Percentiles rank a stretch among this genome's conserved stretches.
These are phyloP conservation scores for Argentina anserina DNA, from an alignment of 306 rosid genomes.

Conservation along the genomic window DNA sequence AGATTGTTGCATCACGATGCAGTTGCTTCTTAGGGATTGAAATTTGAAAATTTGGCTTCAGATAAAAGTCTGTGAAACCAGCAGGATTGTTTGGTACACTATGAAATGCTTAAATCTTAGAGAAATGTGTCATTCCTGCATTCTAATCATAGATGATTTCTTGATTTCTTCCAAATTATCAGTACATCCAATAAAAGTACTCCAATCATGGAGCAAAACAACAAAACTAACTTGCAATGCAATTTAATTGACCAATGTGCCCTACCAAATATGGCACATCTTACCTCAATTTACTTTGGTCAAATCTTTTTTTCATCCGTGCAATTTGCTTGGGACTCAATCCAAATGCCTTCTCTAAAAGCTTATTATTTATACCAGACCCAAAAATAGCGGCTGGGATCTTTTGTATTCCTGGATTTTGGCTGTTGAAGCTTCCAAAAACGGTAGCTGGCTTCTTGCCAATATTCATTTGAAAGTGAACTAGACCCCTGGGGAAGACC, in stretches of 20 bases:
- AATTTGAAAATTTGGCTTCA: conserved; percentile 7
- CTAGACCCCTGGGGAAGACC: conserved; percentile 80
- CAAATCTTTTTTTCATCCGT: conserved; percentile 64
- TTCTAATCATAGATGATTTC: background rate
- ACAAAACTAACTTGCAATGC: background rate
- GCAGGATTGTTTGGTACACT: background rate
- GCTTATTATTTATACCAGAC: conserved; percentile 68
- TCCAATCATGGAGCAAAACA: background rate
- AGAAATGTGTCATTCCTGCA: background rate
- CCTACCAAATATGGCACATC: background rate
- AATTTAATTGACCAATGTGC: conserved; percentile 5
- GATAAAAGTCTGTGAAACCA: background rate
- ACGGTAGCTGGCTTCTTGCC: conserved; percentile 61
- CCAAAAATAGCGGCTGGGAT: conserved; percentile 81
- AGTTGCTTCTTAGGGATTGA: conserved; percentile 12
- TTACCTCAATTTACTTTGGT: conserved; percentile 42
- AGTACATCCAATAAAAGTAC: background rate
- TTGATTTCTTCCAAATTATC: conserved; percentile 1
- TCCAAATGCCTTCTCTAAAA: conserved; percentile 80
- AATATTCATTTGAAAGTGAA: conserved; percentile 86
- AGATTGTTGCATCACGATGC: conserved; percentile 13
- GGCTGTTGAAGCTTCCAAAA: conserved; percentile 87
- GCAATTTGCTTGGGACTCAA: conserved; percentile 72
- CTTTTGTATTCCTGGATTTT: conserved; percentile 74
- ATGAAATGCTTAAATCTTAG: background rate